These are phyloP conservation scores for Mallotus japonicus DNA, from an alignment of 441 rosid genomes.

Conservation along the genomic window DNA sequence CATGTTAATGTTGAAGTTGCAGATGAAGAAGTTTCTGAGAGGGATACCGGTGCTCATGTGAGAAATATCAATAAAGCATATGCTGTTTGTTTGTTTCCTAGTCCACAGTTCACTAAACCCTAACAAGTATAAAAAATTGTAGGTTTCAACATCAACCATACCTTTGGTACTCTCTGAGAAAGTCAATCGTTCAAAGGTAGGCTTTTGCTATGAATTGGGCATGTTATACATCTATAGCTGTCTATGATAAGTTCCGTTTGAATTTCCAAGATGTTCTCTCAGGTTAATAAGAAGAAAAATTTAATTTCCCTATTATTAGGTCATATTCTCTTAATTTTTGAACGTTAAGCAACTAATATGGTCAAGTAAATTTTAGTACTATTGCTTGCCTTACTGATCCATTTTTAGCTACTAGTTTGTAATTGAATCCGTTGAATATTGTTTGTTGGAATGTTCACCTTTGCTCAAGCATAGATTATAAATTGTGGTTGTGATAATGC, in stretches of 20 bases:
- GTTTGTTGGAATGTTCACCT: not conserved
- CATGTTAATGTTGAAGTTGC: constrained; percentile 38
- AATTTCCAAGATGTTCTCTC: constrained; percentile 9
- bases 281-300: not conserved
- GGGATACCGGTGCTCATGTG: constrained; percentile 54
- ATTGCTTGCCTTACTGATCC: not conserved
- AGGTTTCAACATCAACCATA: constrained; percentile 72
- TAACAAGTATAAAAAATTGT: constrained; percentile 29
- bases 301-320: not conserved
- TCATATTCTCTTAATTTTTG: constrained; percentile 1
- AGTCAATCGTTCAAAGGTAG: constrained; percentile 79
- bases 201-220: constrained; percentile 13
- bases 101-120: constrained; percentile 24
- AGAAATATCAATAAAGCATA: constrained; percentile 30
- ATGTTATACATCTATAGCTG: not conserved
- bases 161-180: constrained; percentile 92
- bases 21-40: constrained; percentile 50
- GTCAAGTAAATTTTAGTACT: not conserved
- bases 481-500: not conserved
- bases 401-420: not conserved
- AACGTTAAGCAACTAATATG: not conserved
- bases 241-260: constrained; percentile 4
- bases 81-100: constrained; percentile 20
- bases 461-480: not conserved
- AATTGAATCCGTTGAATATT: not conserved